Evolutionary conservation across 108 stramenopile species (phyloP), one percentile per base, ranked within the genome.

Genomic region (Schizochytrium sp.): DNA sequence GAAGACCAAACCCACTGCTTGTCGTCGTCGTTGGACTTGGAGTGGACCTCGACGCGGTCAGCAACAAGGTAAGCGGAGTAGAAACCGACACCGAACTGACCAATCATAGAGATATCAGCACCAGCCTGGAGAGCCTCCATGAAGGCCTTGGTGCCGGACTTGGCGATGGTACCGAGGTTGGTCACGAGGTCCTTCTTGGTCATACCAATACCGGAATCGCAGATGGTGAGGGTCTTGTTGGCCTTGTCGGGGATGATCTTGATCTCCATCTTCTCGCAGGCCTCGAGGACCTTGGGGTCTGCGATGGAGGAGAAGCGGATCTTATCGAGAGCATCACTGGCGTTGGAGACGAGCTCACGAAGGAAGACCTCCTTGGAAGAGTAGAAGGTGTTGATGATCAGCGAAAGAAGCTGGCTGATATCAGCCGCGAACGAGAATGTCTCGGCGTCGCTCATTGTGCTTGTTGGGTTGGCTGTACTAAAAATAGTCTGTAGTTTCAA

Each of bases 311-410:
- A 96, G 95, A 98, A 99, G 87, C 99, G 98, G 92, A 99, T 98
- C 96, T 99, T 99, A 92, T 99, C 99, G 87, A 99, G 94, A 60
- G 99, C 97, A 96, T 98, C 98, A 89, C 93, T 93, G 8, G 97
- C 93, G 93, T 99, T 99, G 93, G 97, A 98, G 94, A 99, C 98
- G 88, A 99, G 95, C 92, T 99, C 99, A 88, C 99, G 97, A 76
- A 99, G 96, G 93, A 99, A 99, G 91, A 98, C 96, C 92, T 99
- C 99, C 97, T 99, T 99, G 97, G 98, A 98, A 91, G 98, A 98
- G 96, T 99, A 99, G 92, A 99, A 99, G 76, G 60, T 88, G 92
- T 93, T 95, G 94, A 95, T 96, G 72, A 94, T 99, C 95, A 99
- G 94, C 89, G 98, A 98, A 87, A 99, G 95, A 46, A 99, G 97